Evolutionary conservation across 2,329 filamentous ascomycete genomes (phyloP).

Genomic region (Fusarium chaquense): DNA sequence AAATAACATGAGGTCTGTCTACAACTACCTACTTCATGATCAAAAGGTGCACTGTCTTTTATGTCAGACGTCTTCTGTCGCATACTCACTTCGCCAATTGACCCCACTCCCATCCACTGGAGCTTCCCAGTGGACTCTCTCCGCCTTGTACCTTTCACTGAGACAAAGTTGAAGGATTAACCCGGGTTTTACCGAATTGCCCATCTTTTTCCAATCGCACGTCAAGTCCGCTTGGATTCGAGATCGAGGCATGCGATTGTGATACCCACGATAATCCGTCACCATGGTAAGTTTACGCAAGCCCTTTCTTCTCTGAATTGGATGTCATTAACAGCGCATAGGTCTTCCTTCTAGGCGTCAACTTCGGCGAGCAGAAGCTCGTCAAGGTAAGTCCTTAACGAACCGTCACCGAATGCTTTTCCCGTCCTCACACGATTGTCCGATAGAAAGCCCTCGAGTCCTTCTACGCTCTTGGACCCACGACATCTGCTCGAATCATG

Average conservation of each 20-base stretch:
- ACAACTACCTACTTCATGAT: neutral
- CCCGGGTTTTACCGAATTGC: slow-evolving; percentile 47
- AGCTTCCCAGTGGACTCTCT: slow-evolving; percentile 9
- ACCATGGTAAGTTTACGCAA: slow-evolving; percentile 41
- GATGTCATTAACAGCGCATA: slow-evolving; percentile 48
- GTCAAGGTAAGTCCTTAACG: slow-evolving; percentile 74
- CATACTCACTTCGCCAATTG: slow-evolving; percentile 4
- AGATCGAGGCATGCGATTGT: slow-evolving; percentile 42
- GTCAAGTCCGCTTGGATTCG: slow-evolving; percentile 18
- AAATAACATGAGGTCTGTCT: slow-evolving; percentile 15
- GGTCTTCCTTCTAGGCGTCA: slow-evolving; percentile 89
- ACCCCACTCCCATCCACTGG: slow-evolving; percentile 1
- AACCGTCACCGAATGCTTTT: slow-evolving; percentile 1
- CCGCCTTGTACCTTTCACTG: neutral
- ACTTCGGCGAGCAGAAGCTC: slow-evolving; percentile 85
- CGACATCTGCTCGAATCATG: slow-evolving; percentile 79
- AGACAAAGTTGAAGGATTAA: slow-evolving; percentile 30
- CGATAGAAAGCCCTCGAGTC: slow-evolving; percentile 77
- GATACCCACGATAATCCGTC: slow-evolving; percentile 37
- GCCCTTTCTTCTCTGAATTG: neutral
- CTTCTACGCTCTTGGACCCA: slow-evolving; percentile 87
- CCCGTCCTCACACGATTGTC: slow-evolving; percentile 24
- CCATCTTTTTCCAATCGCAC: slow-evolving; percentile 40
- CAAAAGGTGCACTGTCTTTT: neutral
- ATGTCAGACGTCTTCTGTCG: slow-evolving; percentile 10